Percentiles rank a stretch among this genome's conserved stretches.
phyloP scores from a whole-genome alignment of 345 rosid genomes.

The Mercurialis annua region DNA sequence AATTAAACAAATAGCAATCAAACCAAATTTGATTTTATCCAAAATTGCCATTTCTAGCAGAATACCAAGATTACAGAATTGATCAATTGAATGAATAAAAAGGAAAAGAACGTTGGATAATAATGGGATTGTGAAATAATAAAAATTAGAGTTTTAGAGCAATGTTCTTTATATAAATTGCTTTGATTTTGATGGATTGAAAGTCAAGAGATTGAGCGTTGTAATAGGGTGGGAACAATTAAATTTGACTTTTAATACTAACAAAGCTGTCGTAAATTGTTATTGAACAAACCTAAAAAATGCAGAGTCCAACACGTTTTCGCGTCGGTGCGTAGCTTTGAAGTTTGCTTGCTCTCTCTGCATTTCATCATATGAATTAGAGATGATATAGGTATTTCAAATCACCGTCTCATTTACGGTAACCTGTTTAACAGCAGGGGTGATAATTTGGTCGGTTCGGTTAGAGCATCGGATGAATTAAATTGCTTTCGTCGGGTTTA shows the following conservation, averaged over 20 bases:
- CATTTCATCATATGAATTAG: background rate
- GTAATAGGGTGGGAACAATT: constrained; percentile 11
- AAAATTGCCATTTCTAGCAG: constrained; percentile 8
- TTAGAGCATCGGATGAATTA: too few relatives aligned
- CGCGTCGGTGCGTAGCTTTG: constrained; percentile 19
- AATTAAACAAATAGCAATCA: background rate
- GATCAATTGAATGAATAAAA: background rate
- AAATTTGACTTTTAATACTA: background rate
- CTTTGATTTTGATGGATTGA: background rate
- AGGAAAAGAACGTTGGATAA: background rate
- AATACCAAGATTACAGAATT: background rate
- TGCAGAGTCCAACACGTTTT: constrained; percentile 12
- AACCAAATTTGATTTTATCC: background rate
- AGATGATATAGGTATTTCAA: too few relatives aligned
- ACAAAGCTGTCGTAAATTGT: background rate
- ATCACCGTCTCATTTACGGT: too few relatives aligned
- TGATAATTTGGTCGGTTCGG: too few relatives aligned
- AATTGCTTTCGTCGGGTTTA: too few relatives aligned
- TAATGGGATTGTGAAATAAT: background rate
- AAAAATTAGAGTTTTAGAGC: background rate
- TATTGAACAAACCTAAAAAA: background rate
- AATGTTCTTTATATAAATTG: too few relatives aligned
- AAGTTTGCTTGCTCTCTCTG: background rate
- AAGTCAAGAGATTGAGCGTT: constrained; percentile 17
- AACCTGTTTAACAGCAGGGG: too few relatives aligned